These are phyloP conservation scores for Coix lacrymajobi DNA, from an alignment of 176 grass and related monocot species.

Conservation along the genomic window DNA sequence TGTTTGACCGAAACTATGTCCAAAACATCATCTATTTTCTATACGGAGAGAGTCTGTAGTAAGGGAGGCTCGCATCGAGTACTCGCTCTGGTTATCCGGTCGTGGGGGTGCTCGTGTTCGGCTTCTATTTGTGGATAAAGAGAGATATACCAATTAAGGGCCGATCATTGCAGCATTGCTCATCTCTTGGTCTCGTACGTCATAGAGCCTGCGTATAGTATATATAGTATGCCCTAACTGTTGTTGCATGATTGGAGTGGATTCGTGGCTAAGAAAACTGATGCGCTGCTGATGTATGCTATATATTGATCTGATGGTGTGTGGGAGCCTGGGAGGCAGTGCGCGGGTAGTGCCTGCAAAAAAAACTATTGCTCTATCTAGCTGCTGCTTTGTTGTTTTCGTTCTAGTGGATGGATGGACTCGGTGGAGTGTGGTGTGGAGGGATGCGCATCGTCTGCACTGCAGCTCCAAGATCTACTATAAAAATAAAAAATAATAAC, in stretches of 20 bases:
- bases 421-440: not conserved
- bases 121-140: not conserved
- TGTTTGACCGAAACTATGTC: too few species aligned
- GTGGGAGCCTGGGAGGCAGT: not conserved
- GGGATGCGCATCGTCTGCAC: not conserved
- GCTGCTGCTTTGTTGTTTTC: constrained; percentile 16
- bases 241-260: not conserved
- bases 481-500: too few species aligned
- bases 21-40: too few species aligned
- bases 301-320: not conserved
- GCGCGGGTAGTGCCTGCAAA: not conserved
- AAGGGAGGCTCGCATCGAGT: too few species aligned
- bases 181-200: not conserved
- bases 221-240: not conserved
- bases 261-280: not conserved
- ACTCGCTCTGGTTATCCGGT: too few species aligned
- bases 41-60: too few species aligned
- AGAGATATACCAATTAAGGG: not conserved
- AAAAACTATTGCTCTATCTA: not conserved
- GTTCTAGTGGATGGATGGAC: not conserved
- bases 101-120: not conserved
- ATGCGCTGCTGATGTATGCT: not conserved
- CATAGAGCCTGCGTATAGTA: not conserved
- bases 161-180: not conserved
- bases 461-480: not conserved